Evolutionary conservation across 768 basidiomycete species (phyloP), one percentile per base, ranked within the genome.

Genomic region (Suillus tomentosus): DNA sequence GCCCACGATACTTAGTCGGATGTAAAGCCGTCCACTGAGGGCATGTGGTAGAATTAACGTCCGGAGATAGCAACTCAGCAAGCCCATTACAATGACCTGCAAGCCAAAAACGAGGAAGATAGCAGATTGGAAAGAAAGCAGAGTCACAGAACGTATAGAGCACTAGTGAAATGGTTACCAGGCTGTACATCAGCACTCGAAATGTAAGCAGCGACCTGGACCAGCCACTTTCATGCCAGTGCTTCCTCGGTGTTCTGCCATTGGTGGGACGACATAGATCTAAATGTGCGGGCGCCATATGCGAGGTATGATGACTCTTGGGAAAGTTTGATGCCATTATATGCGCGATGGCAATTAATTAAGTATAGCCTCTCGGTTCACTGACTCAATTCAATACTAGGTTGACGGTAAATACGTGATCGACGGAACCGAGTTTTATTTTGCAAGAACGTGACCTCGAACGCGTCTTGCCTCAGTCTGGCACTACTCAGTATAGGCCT

Each of bases 21-120:
- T 70, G 65, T 19, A 78, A 34, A 3, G 70, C 63, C 4, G 68
- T 60, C 27, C 66, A 73, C 56, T 81, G 80, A 3, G 71, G 73
- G 55, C 79, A 81, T 15, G 60, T 39, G 22, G 63, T 62, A 27
- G 66, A 65, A 39, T 66, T 65, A 13, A 22, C 43, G 36, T 2
- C 7, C 19, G 64, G 64, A 27, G 59, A 13, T 11, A 65, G 48
- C 5, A 36, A 42, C 13, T 50, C 65, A 5, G 24, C 13, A 27
- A 60, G 31, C 14, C 9, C 47, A 24, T 14, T 42, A 31, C 39
- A 27, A 27, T 10, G 24, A 2, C 24, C 24, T 57, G 39, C 5
- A 9, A 58, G 40, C 39, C 39, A 58, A 40, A 13, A 19, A 17
- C 24, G 57, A 27, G 57, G 27, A 42, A 58, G 24, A 39, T 37